Base-by-base conservation (phyloP, 495 filamentous ascomycete species). In the Ascodesmis nigricans region DNA sequence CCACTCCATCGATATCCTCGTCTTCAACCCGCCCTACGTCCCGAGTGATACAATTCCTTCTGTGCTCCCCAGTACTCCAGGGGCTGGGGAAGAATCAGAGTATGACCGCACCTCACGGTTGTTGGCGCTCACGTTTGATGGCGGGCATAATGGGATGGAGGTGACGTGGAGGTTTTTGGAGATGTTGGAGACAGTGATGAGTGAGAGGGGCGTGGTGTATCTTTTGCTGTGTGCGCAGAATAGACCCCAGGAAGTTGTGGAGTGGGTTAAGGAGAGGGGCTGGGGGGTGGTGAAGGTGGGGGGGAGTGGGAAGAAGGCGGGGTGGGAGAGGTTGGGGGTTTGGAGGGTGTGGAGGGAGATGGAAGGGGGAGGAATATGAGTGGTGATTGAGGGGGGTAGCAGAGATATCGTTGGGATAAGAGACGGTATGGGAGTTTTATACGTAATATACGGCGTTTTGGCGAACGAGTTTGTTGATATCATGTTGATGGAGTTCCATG, bases 11-110 rank as follows among this genome's bases (percentile, higher is more conserved):
- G 87, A 95, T 50, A 65, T 97, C 15, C 59, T 95, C 19, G 64
- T 97, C 21, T 95, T 95, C 63, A 97, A 97, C 50, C 87, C 87
- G 21, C 87, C 87, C 0, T 97, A 97, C 45, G 87, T 95, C 4
- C 87, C 87, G 3, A 83, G 80, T 1, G 57, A 66, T 10, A 65
- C 68, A n/a, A 45, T 91, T 18, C 83, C 75, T 1, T 36, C 55
- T 5, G 37, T 66, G 1, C 58, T 57, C 6, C 47, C 49, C 1
- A n/a, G n/a, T n/a, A n/a, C n/a, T n/a, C 38, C 53, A 1, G 43
- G 46, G 6, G 6, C 52, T 43, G 26, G 57, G 27, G 10, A 56
- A 47, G 33, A 50, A 34, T 48, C 49, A 4, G 46, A 53, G 28
- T 80, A 73, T 34, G 72, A 75, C 36, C 61, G 62, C 18, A 78